Percentiles rank a stretch among this genome's conserved stretches.
These are phyloP conservation scores for Antrodiella citrinella DNA, from an alignment of 768 basidiomycete species.

Conservation along the genomic window DNA sequence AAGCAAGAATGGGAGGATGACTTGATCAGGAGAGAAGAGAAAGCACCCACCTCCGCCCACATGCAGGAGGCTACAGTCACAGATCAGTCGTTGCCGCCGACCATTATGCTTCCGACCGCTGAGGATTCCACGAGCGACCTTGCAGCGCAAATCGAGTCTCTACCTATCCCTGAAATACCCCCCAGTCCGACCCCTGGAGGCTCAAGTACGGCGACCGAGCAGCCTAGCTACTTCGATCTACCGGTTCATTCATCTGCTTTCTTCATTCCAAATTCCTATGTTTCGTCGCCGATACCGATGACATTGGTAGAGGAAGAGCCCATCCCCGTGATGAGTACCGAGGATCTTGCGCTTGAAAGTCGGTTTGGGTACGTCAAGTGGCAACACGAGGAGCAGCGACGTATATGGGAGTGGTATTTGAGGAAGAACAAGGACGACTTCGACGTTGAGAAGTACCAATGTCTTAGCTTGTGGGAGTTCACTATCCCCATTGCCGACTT, in stretches of 20 bases:
- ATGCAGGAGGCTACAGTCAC: conserved; percentile 37
- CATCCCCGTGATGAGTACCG: conserved; percentile 46
- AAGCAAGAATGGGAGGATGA: conserved; percentile 86
- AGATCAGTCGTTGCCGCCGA: conserved; percentile 13
- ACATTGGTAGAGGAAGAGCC: conserved; percentile 27
- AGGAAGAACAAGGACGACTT: conserved; percentile 82
- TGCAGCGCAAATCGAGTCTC: conserved; percentile 59
- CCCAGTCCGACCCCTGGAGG: conserved; percentile 32
- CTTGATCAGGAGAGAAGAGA: conserved; percentile 69
- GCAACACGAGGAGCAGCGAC: conserved; percentile 80
- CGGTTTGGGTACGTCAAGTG: conserved; percentile 60
- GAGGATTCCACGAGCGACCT: conserved; percentile 36
- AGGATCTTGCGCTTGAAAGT: conserved; percentile 73
- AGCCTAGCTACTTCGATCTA: conserved; percentile 37
- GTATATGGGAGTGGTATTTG: conserved; percentile 94
- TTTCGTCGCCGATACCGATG: conserved; percentile 24
- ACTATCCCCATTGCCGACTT: conserved; percentile 68
- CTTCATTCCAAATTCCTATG: conserved; percentile 20
- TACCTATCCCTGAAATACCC: conserved; percentile 28
- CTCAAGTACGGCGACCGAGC: conserved; percentile 20
- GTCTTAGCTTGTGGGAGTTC: conserved; percentile 73
- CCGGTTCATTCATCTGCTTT: conserved; percentile 22
- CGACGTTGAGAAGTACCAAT: conserved; percentile 88
- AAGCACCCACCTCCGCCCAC: conserved; percentile 31
- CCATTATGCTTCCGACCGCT: conserved; percentile 12